Conservation (phyloP, 768 basidiomycete species). For the Rhizopogon vulgaris region DNA sequence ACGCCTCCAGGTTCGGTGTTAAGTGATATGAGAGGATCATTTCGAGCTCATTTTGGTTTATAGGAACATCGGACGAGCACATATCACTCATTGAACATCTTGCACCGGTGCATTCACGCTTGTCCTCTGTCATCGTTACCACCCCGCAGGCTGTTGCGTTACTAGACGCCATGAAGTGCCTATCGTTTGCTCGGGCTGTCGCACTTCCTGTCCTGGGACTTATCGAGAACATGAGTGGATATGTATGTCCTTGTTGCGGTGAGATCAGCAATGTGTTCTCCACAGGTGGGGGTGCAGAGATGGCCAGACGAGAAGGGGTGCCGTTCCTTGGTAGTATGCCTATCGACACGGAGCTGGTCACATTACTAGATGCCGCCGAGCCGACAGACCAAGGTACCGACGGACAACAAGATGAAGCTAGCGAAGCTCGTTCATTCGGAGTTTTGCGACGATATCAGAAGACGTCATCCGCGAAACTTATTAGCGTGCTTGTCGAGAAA, state of each 20-base stretch:
- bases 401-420: slow-evolving; percentile 13
- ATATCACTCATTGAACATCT: slow-evolving; percentile 92
- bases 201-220: slow-evolving; percentile 83
- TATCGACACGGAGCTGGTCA: slow-evolving; percentile 88
- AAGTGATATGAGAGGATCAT: background rate
- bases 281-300: slow-evolving; percentile 84
- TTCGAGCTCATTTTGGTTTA: slow-evolving; percentile 13
- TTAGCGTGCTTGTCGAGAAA: slow-evolving; percentile 49
- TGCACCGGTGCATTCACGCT: slow-evolving; percentile 68
- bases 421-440: slow-evolving; percentile 32
- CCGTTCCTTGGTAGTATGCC: slow-evolving; percentile 84
- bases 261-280: slow-evolving; percentile 95
- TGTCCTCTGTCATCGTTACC: slow-evolving; percentile 88
- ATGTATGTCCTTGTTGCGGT: slow-evolving; percentile 95
- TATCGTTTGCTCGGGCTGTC: slow-evolving; percentile 90
- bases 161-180: slow-evolving; percentile 91
- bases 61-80: slow-evolving; percentile 99
- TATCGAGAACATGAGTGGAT: slow-evolving; percentile 98
- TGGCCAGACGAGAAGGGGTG: slow-evolving; percentile 72
- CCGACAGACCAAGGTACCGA: slow-evolving; percentile 14
- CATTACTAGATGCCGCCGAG: slow-evolving; percentile 69
- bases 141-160: slow-evolving; percentile 97
- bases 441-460: slow-evolving; percentile 56
- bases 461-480: slow-evolving; percentile 68
- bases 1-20: slow-evolving; percentile 83